Evolutionary conservation across 192 early-diverging fungal species (phyloP).

Genomic region (Backusella morwellensis): DNA sequence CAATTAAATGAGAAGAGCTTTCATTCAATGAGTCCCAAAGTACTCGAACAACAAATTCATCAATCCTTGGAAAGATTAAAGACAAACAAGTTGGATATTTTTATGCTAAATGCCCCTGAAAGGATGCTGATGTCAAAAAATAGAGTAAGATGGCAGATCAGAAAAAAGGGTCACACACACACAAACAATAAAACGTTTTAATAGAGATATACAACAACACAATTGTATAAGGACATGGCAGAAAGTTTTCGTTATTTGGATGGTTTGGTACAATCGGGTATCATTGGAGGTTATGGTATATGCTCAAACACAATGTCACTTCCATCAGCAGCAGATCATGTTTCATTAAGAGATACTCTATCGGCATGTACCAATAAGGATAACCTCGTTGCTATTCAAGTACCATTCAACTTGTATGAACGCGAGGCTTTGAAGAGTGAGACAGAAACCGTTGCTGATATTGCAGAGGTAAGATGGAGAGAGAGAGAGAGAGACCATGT

Average conservation of each 20-base stretch:
- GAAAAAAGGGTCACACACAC: not conserved
- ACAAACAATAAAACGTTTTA: not conserved
- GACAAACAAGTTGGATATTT: conserved; percentile 61
- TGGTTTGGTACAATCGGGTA: conserved; percentile 50
- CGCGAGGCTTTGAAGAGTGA: conserved; percentile 46
- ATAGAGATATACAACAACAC: conserved; percentile 16
- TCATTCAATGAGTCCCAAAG: conserved; percentile 62
- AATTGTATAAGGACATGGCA: conserved; percentile 60
- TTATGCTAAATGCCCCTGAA: conserved; percentile 80
- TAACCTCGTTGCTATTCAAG: conserved; percentile 63
- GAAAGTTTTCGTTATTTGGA: conserved; percentile 61
- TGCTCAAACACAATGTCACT: conserved; percentile 64
- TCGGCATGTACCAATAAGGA: conserved; percentile 31
- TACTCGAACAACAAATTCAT: conserved; percentile 56
- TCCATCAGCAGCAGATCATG: conserved; percentile 55
- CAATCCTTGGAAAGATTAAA: conserved; percentile 52
- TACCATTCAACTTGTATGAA: conserved; percentile 78
- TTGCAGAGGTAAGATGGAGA: conserved; percentile 36
- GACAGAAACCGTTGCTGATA: conserved; percentile 29
- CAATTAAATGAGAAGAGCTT: conserved; percentile 47
- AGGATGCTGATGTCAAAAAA: conserved; percentile 58
- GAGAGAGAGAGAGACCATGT: not conserved
- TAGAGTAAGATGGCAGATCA: conserved; percentile 4
- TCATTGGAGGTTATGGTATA: conserved; percentile 65
- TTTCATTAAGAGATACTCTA: conserved; percentile 54